phyloP scores from a whole-genome alignment of 441 rosid species.

The Erysimum pusillum region DNA sequence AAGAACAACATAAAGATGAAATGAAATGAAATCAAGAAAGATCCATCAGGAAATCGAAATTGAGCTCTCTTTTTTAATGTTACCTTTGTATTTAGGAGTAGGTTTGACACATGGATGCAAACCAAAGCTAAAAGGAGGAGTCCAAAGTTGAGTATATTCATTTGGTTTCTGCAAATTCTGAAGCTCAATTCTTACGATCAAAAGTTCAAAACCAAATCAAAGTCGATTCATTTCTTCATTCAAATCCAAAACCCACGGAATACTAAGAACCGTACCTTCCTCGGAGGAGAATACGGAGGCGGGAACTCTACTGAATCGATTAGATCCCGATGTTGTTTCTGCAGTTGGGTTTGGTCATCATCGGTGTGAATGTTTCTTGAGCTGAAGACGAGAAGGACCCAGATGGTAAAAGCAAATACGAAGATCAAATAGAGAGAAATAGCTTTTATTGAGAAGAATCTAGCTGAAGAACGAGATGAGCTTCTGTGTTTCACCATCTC shows the following conservation, averaged over 20 bases:
- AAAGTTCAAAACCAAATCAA: conserved; percentile 18
- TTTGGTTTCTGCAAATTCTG: conserved; percentile 52
- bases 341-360: conserved; percentile 46
- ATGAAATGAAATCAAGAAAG: conserved; percentile 15
- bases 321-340: conserved; percentile 37
- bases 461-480: conserved; percentile 49
- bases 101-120: conserved; percentile 80
- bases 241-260: conserved; percentile 21
- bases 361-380: conserved; percentile 58
- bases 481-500: conserved; percentile 60
- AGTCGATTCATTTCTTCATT: conserved; percentile 21
- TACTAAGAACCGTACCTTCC: conserved; percentile 45
- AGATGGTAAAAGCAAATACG: conserved; percentile 60
- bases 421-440: conserved; percentile 57
- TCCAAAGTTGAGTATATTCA: conserved; percentile 61
- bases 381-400: conserved; percentile 58
- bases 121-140: conserved; percentile 65
- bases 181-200: conserved; percentile 21
- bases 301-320: conserved; percentile 28
- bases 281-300: conserved; percentile 29
- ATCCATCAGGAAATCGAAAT: background rate
- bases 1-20: conserved; percentile 8
- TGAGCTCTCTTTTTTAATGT: background rate
- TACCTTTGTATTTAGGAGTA: conserved; percentile 71
- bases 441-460: conserved; percentile 53